phyloP scores from a whole-genome alignment of 75 land plant species.

The Picea sitchensis region DNA sequence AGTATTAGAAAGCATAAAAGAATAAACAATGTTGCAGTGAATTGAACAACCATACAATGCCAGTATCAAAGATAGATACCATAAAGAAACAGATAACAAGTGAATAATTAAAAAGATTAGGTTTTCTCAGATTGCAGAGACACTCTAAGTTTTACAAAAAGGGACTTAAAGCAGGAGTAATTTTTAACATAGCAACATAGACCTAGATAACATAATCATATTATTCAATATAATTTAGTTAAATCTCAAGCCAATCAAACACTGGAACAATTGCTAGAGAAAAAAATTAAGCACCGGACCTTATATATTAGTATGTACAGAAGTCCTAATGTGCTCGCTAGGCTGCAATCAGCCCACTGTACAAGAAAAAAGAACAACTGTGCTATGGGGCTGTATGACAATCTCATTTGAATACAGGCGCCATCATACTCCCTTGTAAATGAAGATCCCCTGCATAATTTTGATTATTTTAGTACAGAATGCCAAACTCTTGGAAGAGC shows the following conservation, averaged over 20 bases:
- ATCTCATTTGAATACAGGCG: slow-evolving; percentile 70
- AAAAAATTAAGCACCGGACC: slow-evolving; percentile 25
- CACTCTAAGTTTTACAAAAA: not conserved
- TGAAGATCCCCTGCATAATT: slow-evolving; percentile 63
- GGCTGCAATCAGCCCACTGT: slow-evolving; percentile 71
- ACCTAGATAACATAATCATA: not conserved
- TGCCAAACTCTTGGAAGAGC: not conserved
- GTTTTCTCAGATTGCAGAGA: not conserved
- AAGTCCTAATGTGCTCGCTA: slow-evolving; percentile 69
- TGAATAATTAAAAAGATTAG: not conserved
- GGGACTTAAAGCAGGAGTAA: not conserved
- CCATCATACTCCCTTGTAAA: slow-evolving; percentile 59
- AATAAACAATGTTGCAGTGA: not conserved
- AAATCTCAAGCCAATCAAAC: not conserved
- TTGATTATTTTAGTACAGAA: not conserved
- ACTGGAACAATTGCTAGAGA: not conserved
- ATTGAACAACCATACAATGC: not conserved
- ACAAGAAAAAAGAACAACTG: slow-evolving; percentile 54
- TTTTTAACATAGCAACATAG: not conserved
- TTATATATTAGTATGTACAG: slow-evolving; percentile 70
- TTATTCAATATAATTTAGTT: not conserved
- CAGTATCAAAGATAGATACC: not conserved
- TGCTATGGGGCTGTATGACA: slow-evolving; percentile 65
- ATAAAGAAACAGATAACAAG: not conserved
- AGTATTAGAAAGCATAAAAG: slow-evolving; percentile 3